Percentiles rank a stretch among this genome's conserved stretches.
phyloP scores from a whole-genome alignment of 306 rosid species.

The Ochetophila trinervis region DNA sequence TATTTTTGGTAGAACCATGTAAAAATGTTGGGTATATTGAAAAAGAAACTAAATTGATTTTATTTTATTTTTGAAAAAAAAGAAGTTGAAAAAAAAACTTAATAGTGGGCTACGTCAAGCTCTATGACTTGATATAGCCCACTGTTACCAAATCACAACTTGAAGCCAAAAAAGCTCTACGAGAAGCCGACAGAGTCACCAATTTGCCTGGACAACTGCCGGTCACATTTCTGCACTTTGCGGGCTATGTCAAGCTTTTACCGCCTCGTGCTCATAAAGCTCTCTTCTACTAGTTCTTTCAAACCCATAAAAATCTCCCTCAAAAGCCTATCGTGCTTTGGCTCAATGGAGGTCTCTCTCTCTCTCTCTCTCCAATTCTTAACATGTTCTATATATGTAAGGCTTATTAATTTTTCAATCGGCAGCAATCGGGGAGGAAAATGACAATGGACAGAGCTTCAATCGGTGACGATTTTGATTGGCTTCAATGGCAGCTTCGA shows the following conservation, averaged over 20 bases:
- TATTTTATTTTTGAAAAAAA: too few relatives aligned
- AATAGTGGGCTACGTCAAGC: too few relatives aligned
- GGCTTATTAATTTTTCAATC: too few relatives aligned
- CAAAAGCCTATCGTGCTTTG: slow-evolving; percentile 60
- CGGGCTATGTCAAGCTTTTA: slow-evolving; percentile 51
- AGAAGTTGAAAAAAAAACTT: too few relatives aligned
- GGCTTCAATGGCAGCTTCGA: too few relatives aligned
- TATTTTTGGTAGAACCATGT: too few relatives aligned
- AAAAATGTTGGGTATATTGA: too few relatives aligned
- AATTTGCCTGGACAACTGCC: slow-evolving; percentile 57
- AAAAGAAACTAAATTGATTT: too few relatives aligned
- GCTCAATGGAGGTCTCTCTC: slow-evolving; percentile 58
- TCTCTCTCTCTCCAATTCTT: slow-evolving; percentile 13
- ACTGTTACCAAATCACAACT: neutral
- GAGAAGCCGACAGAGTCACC: slow-evolving; percentile 46
- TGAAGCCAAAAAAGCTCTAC: neutral
- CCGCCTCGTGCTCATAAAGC: slow-evolving; percentile 35
- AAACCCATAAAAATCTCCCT: slow-evolving; percentile 45
- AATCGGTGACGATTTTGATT: too few relatives aligned
- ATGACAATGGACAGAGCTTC: too few relatives aligned
- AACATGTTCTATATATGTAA: neutral
- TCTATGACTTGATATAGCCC: too few relatives aligned
- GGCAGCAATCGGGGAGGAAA: too few relatives aligned
- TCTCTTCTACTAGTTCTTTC: slow-evolving; percentile 69
- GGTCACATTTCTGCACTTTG: slow-evolving; percentile 51